phyloP scores from a whole-genome alignment of 73 alveolate genomes.

The Tetrahymena malaccensis region DNA sequence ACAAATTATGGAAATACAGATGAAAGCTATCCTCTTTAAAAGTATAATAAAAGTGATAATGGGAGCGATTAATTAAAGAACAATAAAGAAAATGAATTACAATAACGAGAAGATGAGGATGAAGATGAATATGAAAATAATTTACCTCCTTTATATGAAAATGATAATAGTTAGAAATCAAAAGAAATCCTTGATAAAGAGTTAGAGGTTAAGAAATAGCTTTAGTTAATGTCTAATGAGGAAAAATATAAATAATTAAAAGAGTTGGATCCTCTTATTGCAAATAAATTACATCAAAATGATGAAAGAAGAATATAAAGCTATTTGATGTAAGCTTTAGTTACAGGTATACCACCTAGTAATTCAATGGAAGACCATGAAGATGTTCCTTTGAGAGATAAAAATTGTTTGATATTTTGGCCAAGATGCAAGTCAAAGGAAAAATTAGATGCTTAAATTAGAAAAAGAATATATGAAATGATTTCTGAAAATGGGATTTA shows the following conservation, averaged over 20 bases:
- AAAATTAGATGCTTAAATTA: slow-evolving; percentile 38
- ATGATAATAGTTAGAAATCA: background rate
- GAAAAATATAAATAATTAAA: slow-evolving; percentile 16
- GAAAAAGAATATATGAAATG: slow-evolving; percentile 61
- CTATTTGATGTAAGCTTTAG: slow-evolving; percentile 26
- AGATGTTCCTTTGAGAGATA: slow-evolving; percentile 36
- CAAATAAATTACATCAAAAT: slow-evolving; percentile 44
- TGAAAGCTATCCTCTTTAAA: background rate
- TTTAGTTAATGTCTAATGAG: background rate
- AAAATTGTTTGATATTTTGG: slow-evolving; percentile 50
- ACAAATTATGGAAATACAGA: background rate
- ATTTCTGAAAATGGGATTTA: slow-evolving; percentile 52
- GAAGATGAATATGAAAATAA: slow-evolving; percentile 9
- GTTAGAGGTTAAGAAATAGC: background rate
- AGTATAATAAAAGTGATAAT: background rate
- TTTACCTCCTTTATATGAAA: background rate
- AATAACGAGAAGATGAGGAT: background rate
- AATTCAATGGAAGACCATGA: slow-evolving; percentile 19
- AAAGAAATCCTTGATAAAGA: background rate
- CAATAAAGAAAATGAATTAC: background rate
- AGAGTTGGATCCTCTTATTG: slow-evolving; percentile 45
- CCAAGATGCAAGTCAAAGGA: slow-evolving; percentile 47
- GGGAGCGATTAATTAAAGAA: background rate
- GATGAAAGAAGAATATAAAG: slow-evolving; percentile 63
- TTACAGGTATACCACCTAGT: slow-evolving; percentile 33